A percentile compares a stretch with the other conserved stretches of the same genome.
phyloP scores from a whole-genome alignment of 345 rosid genomes.

The Dipteronia dyeriana region DNA sequence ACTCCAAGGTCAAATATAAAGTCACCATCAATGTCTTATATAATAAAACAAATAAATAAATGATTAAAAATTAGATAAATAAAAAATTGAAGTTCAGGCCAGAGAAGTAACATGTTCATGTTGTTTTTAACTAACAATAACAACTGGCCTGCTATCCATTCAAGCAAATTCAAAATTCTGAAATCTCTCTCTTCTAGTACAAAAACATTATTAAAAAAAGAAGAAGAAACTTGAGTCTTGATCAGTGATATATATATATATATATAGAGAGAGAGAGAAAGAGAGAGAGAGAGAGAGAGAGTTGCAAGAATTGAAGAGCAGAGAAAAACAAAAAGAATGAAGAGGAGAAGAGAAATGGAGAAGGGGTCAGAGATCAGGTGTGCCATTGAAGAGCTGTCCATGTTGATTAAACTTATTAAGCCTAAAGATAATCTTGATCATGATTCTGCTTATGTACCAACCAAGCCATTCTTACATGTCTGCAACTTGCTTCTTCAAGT shows the following conservation, averaged over 20 bases:
- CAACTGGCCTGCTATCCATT: constrained; percentile 1
- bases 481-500: constrained; percentile 76
- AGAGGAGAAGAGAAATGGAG: constrained; percentile 74
- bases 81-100: constrained; percentile 14
- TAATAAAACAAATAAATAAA: not conserved
- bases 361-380: constrained; percentile 60
- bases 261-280: not conserved
- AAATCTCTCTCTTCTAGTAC: not conserved
- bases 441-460: constrained; percentile 47
- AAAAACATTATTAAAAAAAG: not conserved
- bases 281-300: not conserved
- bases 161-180: constrained; percentile 10
- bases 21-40: constrained; percentile 33
- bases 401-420: constrained; percentile 44
- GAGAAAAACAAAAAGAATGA: constrained; percentile 39
- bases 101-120: constrained; percentile 10
- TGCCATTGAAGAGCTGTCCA: constrained; percentile 78
- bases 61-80: not conserved
- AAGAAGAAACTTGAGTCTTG: not conserved
- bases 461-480: constrained; percentile 63
- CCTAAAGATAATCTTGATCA: constrained; percentile 33
- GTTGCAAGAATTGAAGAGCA: constrained; percentile 6
- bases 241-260: too few relatives aligned
- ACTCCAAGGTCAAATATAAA: constrained; percentile 44
- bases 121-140: not conserved